Conservation (phyloP, 2,329 filamentous ascomycete species). For the Massarina eburnea region DNA sequence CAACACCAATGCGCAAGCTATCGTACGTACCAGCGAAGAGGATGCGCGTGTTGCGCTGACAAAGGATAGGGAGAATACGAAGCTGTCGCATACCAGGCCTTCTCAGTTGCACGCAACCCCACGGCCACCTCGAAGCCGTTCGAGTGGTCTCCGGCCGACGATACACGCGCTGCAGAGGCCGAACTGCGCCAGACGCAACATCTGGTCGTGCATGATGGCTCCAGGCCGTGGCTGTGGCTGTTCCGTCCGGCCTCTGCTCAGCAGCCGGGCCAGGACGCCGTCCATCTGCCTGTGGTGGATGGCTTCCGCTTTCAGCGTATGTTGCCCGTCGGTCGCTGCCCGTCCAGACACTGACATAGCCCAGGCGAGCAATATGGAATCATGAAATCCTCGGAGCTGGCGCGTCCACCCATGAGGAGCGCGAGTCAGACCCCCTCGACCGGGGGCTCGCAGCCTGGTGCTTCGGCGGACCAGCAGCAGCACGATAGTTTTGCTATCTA, state of each 20-base stretch:
- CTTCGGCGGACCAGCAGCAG: slow-evolving; percentile 23
- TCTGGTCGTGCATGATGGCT: slow-evolving; percentile 34
- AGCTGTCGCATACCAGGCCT: slow-evolving; percentile 40
- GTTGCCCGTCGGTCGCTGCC: slow-evolving; percentile 4
- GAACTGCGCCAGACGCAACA: slow-evolving; percentile 29
- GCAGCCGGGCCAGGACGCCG: slow-evolving; percentile 20
- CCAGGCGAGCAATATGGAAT: slow-evolving; percentile 36
- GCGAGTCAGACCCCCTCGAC: slow-evolving; percentile 22
- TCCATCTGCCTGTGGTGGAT: slow-evolving; percentile 25
- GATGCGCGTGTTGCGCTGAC: slow-evolving; percentile 17
- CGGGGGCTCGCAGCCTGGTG: slow-evolving; percentile 13
- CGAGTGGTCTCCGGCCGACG: slow-evolving; percentile 25
- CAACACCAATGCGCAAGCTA: slow-evolving; percentile 43
- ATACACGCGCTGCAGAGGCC: slow-evolving; percentile 34
- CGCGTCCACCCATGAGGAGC: slow-evolving; percentile 29
- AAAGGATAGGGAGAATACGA: slow-evolving; percentile 37
- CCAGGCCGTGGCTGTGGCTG: slow-evolving; percentile 37
- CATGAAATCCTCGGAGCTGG: slow-evolving; percentile 38
- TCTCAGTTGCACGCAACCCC: slow-evolving; percentile 31
- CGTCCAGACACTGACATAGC: slow-evolving; percentile 17
- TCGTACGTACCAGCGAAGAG: slow-evolving; percentile 22
- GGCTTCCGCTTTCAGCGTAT: slow-evolving; percentile 36
- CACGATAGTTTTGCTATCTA: slow-evolving; percentile 39
- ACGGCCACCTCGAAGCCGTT: slow-evolving; percentile 11
- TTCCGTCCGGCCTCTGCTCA: slow-evolving; percentile 32